phyloP scores from a whole-genome alignment of 768 basidiomycete genomes.

The Lentinula boryana region DNA sequence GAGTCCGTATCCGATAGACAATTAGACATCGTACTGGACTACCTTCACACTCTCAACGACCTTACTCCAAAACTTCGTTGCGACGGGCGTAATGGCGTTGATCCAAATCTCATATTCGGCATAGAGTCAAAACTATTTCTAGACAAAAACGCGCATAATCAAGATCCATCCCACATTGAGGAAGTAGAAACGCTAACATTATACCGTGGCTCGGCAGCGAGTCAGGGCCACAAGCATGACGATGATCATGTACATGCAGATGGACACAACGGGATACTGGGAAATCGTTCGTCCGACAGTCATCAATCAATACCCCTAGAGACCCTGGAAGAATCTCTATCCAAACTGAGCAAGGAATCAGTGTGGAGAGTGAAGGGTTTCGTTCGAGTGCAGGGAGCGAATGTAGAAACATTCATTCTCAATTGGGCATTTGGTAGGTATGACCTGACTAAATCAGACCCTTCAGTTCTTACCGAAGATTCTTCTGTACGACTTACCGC shows the following conservation, averaged over 20 bases:
- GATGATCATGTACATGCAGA: slow-evolving; percentile 5
- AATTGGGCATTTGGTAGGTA: slow-evolving; percentile 95
- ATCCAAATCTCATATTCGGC: slow-evolving; percentile 82
- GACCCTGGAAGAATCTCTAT: slow-evolving; percentile 41
- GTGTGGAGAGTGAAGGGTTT: slow-evolving; percentile 89
- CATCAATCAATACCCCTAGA: slow-evolving; percentile 12
- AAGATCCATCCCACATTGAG: slow-evolving; percentile 49
- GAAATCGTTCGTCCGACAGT: slow-evolving; percentile 22
- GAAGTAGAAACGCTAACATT: slow-evolving; percentile 83
- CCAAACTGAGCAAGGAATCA: slow-evolving; percentile 53
- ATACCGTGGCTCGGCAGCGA: slow-evolving; percentile 31
- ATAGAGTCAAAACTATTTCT: slow-evolving; percentile 77
- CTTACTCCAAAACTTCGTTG: slow-evolving; percentile 80
- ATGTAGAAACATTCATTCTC: slow-evolving; percentile 40
- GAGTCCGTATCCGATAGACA: slow-evolving; percentile 75
- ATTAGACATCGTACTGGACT: slow-evolving; percentile 80
- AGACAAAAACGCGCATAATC: slow-evolving; percentile 16
- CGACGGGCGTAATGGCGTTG: slow-evolving; percentile 56
- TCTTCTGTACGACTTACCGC: slow-evolving; percentile 63
- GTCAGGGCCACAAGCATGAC: slow-evolving; percentile 7
- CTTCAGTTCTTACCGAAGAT: slow-evolving; percentile 8
- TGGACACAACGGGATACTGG: slow-evolving; percentile 8
- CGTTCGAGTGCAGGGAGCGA: slow-evolving; percentile 41
- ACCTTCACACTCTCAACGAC: slow-evolving; percentile 86
- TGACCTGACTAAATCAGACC: slow-evolving; percentile 38